Evolutionary conservation across 768 basidiomycete species (phyloP).

Genomic region (Dendrothele bispora): DNA sequence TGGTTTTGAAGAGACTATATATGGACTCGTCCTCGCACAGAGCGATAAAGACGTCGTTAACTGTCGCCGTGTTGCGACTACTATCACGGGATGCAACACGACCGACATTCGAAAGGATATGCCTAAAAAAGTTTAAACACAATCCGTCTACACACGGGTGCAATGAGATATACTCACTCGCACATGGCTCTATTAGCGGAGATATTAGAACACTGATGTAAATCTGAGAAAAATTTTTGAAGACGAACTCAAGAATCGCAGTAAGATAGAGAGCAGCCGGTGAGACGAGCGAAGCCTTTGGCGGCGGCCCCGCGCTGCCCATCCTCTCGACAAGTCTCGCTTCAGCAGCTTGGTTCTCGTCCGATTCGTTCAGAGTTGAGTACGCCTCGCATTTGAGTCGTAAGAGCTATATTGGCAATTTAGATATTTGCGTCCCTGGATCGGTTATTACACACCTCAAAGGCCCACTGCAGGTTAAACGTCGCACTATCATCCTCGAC

Average conservation of each 20-base stretch:
- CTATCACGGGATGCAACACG: constrained; percentile 86
- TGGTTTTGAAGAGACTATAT: constrained; percentile 80
- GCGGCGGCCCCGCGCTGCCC: constrained; percentile 46
- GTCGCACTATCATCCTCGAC: constrained; percentile 53
- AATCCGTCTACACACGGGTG: constrained; percentile 8
- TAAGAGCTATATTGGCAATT: constrained; percentile 52
- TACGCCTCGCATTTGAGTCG: constrained; percentile 88
- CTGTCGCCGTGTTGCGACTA: constrained; percentile 69
- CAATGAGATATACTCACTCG: constrained; percentile 60
- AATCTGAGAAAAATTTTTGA: constrained; percentile 16
- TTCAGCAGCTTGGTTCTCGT: constrained; percentile 72
- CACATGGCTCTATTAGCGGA: constrained; percentile 64
- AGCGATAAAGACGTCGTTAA: constrained; percentile 83
- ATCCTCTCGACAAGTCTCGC: constrained; percentile 63
- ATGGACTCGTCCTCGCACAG: constrained; percentile 89
- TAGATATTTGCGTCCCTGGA: constrained; percentile 10
- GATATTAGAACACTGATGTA: constrained; percentile 22
- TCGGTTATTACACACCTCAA: constrained; percentile 53
- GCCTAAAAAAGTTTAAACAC: constrained; percentile 49
- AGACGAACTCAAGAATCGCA: constrained; percentile 87
- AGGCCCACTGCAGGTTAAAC: constrained; percentile 74
- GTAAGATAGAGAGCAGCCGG: constrained; percentile 90
- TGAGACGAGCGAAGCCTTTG: constrained; percentile 59
- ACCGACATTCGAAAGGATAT: constrained; percentile 80
- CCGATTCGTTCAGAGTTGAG: constrained; percentile 78